Conservation (phyloP, 2,329 filamentous ascomycete genomes). For the Stromatinia cepivora region DNA sequence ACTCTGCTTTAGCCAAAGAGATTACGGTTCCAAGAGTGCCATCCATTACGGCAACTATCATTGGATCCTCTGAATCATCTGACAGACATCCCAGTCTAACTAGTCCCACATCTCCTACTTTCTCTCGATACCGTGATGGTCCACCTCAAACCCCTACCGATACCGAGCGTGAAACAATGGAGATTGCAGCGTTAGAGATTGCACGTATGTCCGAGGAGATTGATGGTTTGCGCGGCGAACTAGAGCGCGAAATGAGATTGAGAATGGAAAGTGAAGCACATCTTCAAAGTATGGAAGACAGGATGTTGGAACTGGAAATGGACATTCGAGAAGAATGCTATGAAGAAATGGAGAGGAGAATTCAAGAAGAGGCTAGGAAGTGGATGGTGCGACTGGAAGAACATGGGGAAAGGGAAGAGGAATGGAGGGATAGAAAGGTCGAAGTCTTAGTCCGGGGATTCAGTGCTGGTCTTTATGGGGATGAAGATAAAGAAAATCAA, state of each 20-base stretch:
- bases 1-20: conserved; percentile 88
- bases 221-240: conserved; percentile 68
- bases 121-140: conserved; percentile 35
- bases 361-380: conserved; percentile 73
- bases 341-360: conserved; percentile 76
- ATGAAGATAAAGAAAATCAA: conserved; percentile 61
- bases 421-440: conserved; percentile 85
- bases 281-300: conserved; percentile 65
- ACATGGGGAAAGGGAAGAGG: conserved; percentile 77
- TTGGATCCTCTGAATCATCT: conserved; percentile 24
- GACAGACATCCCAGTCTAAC: neutral
- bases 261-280: conserved; percentile 72
- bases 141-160: conserved; percentile 40
- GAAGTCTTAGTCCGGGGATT: conserved; percentile 64
- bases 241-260: conserved; percentile 69
- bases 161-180: conserved; percentile 69
- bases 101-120: conserved; percentile 27
- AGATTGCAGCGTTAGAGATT: conserved; percentile 78
- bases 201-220: conserved; percentile 75
- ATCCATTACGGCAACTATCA: conserved; percentile 73
- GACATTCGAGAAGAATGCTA: conserved; percentile 87
- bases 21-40: conserved; percentile 89
- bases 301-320: conserved; percentile 69
- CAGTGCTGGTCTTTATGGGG: conserved; percentile 30
- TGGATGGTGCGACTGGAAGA: conserved; percentile 79